phyloP scores from a whole-genome alignment of 192 early-diverging fungal genomes.

The Kappamyces sp. region DNA sequence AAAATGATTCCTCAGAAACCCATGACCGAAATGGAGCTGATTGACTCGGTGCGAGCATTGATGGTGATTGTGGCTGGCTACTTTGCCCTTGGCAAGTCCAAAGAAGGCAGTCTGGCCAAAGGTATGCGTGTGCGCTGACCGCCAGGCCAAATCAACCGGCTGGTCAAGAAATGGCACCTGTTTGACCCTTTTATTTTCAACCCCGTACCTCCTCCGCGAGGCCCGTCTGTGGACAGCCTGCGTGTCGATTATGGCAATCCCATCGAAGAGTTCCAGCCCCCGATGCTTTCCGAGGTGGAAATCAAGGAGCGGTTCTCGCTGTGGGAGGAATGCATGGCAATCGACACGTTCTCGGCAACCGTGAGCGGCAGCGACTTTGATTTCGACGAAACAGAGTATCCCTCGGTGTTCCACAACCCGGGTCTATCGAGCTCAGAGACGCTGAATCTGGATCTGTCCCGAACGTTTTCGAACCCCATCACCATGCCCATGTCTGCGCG shows the following conservation, averaged over 20 bases:
- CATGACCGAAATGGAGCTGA: slow-evolving; percentile 1
- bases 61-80: slow-evolving; percentile 3
- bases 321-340: slow-evolving; percentile 6
- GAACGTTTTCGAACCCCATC: no score
- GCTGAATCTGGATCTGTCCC: no score
- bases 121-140: background rate
- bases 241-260: background rate
- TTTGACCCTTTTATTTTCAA: slow-evolving; percentile 12
- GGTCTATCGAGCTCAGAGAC: slow-evolving; percentile 3
- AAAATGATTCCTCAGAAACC: slow-evolving; percentile 10
- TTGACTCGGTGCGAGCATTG: slow-evolving; percentile 6
- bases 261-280: background rate
- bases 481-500: no score
- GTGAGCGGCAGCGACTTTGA: background rate
- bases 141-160: background rate
- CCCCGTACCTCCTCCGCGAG: background rate
- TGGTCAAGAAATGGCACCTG: slow-evolving; percentile 1
- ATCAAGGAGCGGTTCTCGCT: slow-evolving; percentile 10
- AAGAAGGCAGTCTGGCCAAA: background rate
- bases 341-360: slow-evolving; percentile 10
- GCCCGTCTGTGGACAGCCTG: slow-evolving; percentile 8
- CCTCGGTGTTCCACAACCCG: slow-evolving; percentile 2
- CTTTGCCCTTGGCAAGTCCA: slow-evolving; percentile 1
- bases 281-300: slow-evolving; percentile 14
- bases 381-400: slow-evolving; percentile 13